Percentiles rank a stretch among this genome's conserved stretches.
phyloP scores from a whole-genome alignment of 2,329 filamentous ascomycete species.

The Parascedosporium putredinis region DNA sequence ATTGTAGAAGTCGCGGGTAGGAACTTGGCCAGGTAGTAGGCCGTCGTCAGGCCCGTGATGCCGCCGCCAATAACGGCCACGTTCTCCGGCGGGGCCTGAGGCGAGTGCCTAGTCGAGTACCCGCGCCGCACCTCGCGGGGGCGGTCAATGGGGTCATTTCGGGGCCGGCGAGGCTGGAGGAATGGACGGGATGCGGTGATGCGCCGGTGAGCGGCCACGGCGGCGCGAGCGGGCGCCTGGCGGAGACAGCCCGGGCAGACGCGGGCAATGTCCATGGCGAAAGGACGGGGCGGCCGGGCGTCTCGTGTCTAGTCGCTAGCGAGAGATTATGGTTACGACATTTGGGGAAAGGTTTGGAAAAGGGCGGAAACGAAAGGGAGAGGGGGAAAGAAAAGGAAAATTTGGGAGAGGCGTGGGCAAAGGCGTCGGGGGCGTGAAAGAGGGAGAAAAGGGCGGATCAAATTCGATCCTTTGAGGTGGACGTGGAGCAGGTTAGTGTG shows the following conservation, averaged over 20 bases:
- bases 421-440: no score
- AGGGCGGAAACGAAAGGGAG: background rate
- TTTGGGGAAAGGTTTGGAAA: background rate
- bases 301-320: no score
- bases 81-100: constrained; percentile 15
- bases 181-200: background rate
- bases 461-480: no score
- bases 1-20: constrained; percentile 56
- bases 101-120: background rate
- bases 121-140: background rate
- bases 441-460: no score
- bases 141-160: background rate
- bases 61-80: constrained; percentile 71
- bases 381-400: background rate
- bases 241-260: background rate
- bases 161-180: background rate
- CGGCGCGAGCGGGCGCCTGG: background rate
- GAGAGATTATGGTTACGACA: no score
- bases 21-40: constrained; percentile 63
- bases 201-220: background rate
- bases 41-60: constrained; percentile 69
- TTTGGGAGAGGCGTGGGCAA: background rate
- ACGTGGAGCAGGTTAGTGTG: no score
- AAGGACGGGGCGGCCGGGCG: background rate
- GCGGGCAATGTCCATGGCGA: constrained; percentile 1